These are phyloP conservation scores for Penstemon barbatus DNA, from an alignment of 257 asterid genomes.

Conservation along the genomic window DNA sequence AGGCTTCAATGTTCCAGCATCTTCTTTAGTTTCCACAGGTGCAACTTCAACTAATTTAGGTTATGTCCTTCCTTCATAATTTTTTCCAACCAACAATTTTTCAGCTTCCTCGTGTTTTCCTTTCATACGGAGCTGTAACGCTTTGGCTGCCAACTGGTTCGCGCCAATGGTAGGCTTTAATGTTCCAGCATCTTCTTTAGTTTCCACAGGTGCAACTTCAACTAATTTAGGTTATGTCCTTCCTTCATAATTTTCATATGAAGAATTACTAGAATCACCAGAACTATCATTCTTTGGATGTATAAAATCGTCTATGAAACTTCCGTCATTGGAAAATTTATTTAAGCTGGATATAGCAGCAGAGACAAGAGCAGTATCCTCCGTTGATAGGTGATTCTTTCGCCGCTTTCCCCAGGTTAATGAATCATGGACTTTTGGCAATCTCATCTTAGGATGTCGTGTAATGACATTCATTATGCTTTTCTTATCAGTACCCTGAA, in stretches of 20 bases:
- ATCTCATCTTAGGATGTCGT: constrained; percentile 65
- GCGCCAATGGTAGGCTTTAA: constrained; percentile 60
- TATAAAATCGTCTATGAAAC: constrained; percentile 60
- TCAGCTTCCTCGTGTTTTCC: constrained; percentile 94
- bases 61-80: constrained; percentile 35
- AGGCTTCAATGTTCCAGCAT: constrained; percentile 41
- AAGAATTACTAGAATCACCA: constrained; percentile 35
- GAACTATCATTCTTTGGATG: constrained; percentile 39
- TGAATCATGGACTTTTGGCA: constrained; percentile 74
- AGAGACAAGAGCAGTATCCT: constrained; percentile 67
- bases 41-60: constrained; percentile 32
- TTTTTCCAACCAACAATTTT: constrained; percentile 61
- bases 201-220: constrained; percentile 32
- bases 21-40: constrained; percentile 38
- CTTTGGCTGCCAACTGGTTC: constrained; percentile 94
- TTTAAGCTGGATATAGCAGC: constrained; percentile 73
- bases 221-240: constrained; percentile 33
- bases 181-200: constrained; percentile 39
- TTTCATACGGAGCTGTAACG: constrained; percentile 88
- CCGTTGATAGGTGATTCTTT: constrained; percentile 49
- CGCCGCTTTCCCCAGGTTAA: constrained; percentile 78
- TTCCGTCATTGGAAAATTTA: constrained; percentile 75
- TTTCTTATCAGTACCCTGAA: constrained; percentile 31
- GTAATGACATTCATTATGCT: constrained; percentile 38
- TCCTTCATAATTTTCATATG: constrained; percentile 32